phyloP scores from a whole-genome alignment of 1,284 basidiomycete species.

The Ustilago tritici region DNA sequence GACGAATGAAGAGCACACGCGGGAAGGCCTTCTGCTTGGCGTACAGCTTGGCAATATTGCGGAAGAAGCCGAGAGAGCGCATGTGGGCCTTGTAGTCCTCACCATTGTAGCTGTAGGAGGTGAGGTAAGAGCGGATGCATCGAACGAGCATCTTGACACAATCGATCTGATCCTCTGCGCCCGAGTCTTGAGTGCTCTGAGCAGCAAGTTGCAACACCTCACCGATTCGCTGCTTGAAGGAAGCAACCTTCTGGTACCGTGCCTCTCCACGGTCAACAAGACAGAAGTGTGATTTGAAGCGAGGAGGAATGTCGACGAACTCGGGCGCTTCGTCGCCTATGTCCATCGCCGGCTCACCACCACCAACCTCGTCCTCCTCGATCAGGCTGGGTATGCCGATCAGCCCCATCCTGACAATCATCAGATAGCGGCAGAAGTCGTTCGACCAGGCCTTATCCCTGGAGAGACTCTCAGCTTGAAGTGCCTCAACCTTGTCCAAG shows the following conservation, averaged over 20 bases:
- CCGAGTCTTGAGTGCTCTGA: constrained; percentile 71
- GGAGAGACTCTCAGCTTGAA: constrained; percentile 68
- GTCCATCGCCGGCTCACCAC: constrained; percentile 75
- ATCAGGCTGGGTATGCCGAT: constrained; percentile 77
- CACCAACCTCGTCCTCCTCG: constrained; percentile 75
- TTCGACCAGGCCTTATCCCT: constrained; percentile 77
- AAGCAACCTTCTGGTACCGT: constrained; percentile 78
- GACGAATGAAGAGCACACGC: constrained; percentile 80
- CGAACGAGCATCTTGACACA: constrained; percentile 76
- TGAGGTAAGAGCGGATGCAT: constrained; percentile 59
- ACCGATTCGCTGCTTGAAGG: constrained; percentile 79
- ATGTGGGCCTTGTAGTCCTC: constrained; percentile 67
- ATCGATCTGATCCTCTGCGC: constrained; percentile 91
- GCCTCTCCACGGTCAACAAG: constrained; percentile 81
- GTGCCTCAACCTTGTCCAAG: constrained; percentile 77
- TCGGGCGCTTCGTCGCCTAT: constrained; percentile 76
- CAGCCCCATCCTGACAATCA: constrained; percentile 76
- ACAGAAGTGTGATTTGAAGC: constrained; percentile 76
- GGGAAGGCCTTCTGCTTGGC: constrained; percentile 80
- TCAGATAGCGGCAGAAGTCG: constrained; percentile 87
- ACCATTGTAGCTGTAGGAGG: constrained; percentile 64
- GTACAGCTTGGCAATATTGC: constrained; percentile 74
- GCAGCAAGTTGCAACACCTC: constrained; percentile 80
- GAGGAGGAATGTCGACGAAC: constrained; percentile 73
- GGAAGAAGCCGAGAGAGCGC: constrained; percentile 58